A percentile compares a stretch with the other conserved stretches of the same genome.
These are phyloP conservation scores for Fonsecaea nubica DNA, from an alignment of 2,329 filamentous ascomycete genomes.

Conservation along the genomic window DNA sequence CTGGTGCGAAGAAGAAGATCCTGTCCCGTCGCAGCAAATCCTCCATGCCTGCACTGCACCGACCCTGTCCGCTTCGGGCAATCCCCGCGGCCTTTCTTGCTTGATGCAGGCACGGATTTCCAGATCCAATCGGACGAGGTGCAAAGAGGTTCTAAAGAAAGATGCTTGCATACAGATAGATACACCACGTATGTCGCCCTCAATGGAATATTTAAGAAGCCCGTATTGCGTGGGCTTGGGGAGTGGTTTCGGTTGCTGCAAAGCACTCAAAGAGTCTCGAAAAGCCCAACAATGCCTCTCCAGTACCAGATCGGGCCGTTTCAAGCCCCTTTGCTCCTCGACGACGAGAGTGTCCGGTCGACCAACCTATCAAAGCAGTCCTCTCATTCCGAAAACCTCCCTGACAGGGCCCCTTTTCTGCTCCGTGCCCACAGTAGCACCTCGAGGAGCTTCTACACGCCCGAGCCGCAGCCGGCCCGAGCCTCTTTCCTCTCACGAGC, in stretches of 20 bases:
- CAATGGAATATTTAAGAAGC: background rate
- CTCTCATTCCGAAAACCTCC: background rate
- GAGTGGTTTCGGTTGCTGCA: background rate
- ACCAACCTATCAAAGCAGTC: constrained; percentile 1
- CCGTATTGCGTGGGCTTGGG: background rate
- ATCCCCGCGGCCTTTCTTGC: background rate
- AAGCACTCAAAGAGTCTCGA: background rate
- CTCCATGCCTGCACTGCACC: background rate
- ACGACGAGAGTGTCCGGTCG: constrained; percentile 6
- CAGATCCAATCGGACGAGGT: background rate
- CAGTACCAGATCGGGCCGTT: constrained; percentile 2
- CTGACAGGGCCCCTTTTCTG: constrained; percentile 6
- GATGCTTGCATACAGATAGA: background rate
- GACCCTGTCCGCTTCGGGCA: background rate
- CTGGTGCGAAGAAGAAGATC: background rate
- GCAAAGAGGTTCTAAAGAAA: background rate
- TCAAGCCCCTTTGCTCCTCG: background rate
- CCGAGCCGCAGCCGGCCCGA: background rate
- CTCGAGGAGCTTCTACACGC: background rate
- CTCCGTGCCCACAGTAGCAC: background rate
- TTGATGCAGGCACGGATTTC: constrained; percentile 6
- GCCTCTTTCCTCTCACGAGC: background rate
- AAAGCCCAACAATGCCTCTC: background rate
- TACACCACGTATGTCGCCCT: background rate
- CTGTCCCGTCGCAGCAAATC: background rate